phyloP scores from a whole-genome alignment of 768 basidiomycete species.

The Trametes elegans region DNA sequence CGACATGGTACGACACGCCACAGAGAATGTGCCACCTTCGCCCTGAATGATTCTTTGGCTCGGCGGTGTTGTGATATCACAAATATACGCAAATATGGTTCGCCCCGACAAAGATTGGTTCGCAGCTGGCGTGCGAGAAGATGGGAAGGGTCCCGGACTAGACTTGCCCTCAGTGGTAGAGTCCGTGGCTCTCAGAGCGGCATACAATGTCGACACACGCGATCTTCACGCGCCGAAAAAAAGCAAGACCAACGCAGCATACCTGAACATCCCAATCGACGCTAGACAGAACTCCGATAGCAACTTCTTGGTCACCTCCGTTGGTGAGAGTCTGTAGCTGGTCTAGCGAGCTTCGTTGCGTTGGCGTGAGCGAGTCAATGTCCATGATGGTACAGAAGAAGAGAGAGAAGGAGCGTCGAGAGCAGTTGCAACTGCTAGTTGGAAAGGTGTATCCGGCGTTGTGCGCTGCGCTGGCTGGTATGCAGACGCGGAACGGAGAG shows the following conservation, averaged over 20 bases:
- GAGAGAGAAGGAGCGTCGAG: conserved; percentile 18
- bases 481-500: conserved; percentile 11
- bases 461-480: conserved; percentile 7
- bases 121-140: too few species aligned
- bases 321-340: conserved; percentile 60
- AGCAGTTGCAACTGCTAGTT: conserved; percentile 17
- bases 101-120: too few species aligned
- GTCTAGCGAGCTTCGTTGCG: conserved; percentile 28
- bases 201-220: neutral
- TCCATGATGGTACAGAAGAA: conserved; percentile 12
- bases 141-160: too few species aligned
- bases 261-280: conserved; percentile 76
- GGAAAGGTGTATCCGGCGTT: conserved; percentile 10
- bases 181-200: neutral
- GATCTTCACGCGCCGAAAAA: neutral
- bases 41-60: too few species aligned
- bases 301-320: conserved; percentile 58
- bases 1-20: too few species aligned
- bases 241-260: conserved; percentile 14
- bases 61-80: too few species aligned
- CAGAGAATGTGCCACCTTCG: too few species aligned
- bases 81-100: too few species aligned
- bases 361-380: conserved; percentile 25
- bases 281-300: conserved; percentile 56
- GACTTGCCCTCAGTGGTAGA: neutral